Evolutionary conservation across 164 flowering plant species (phyloP).

Genomic region (Magnolia kwangsiensis): DNA sequence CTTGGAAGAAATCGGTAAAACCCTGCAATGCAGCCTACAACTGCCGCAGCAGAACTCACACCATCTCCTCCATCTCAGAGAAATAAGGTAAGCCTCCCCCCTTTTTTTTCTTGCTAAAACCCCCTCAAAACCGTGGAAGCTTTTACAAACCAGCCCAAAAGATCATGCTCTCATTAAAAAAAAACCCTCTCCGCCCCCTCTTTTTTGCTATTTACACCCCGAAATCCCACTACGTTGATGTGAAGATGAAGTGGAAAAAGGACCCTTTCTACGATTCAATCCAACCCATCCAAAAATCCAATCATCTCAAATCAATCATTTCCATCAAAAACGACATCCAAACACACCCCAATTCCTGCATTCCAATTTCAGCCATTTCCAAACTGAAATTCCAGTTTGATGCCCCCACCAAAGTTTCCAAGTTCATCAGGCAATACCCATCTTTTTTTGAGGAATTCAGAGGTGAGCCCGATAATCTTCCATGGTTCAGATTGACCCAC

Average conservation of each 20-base stretch:
- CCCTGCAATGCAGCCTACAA: too few relatives aligned
- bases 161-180: not conserved
- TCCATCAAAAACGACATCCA: slow-evolving; percentile 55
- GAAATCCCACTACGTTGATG: slow-evolving; percentile 56
- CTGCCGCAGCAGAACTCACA: too few relatives aligned
- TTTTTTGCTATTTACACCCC: slow-evolving; percentile 22
- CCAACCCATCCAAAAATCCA: slow-evolving; percentile 49
- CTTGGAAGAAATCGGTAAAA: too few relatives aligned
- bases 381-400: slow-evolving; percentile 52
- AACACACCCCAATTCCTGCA: slow-evolving; percentile 41
- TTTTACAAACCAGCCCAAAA: not conserved
- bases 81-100: too few relatives aligned
- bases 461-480: slow-evolving; percentile 60
- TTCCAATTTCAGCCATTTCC: slow-evolving; percentile 70
- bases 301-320: slow-evolving; percentile 53
- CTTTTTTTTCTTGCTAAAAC: not conserved
- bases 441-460: slow-evolving; percentile 74
- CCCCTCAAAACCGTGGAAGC: not conserved
- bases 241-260: slow-evolving; percentile 88
- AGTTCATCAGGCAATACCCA: slow-evolving; percentile 67
- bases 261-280: slow-evolving; percentile 61
- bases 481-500: slow-evolving; percentile 80
- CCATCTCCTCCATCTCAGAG: too few relatives aligned
- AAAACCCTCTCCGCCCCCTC: not conserved
- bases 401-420: slow-evolving; percentile 54